Conservation (phyloP, 1,284 basidiomycete species). For the Trametes polyzona region DNA sequence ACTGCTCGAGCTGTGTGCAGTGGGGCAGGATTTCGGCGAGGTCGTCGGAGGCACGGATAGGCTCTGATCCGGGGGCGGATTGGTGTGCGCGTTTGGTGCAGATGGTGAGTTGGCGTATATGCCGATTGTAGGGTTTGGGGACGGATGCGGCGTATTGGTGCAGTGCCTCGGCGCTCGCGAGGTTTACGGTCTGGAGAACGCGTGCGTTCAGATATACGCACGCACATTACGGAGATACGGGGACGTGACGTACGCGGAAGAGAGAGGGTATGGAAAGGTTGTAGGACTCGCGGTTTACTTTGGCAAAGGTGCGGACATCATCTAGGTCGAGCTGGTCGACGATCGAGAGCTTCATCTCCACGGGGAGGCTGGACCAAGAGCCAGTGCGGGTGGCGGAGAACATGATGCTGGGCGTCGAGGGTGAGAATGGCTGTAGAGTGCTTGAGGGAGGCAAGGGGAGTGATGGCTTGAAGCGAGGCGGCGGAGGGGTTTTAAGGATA, state of each 20-base stretch:
- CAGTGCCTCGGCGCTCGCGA: constrained; percentile 50
- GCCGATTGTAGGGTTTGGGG: constrained; percentile 53
- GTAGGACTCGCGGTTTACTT: constrained; percentile 51
- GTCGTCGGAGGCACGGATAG: constrained; percentile 43
- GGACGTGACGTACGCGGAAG: constrained; percentile 53
- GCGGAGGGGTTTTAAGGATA: constrained; percentile 7
- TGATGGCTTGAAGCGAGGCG: constrained; percentile 7
- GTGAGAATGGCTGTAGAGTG: constrained; percentile 2
- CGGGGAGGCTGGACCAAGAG: constrained; percentile 60
- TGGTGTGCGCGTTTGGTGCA: constrained; percentile 43
- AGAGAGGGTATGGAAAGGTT: constrained; percentile 57
- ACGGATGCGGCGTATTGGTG: constrained; percentile 58
- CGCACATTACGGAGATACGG: not conserved
- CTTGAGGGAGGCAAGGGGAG: constrained; percentile 7
- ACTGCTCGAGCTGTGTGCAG: constrained; percentile 51
- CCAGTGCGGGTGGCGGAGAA: constrained; percentile 6
- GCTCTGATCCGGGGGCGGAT: constrained; percentile 11
- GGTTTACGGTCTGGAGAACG: constrained; percentile 45
- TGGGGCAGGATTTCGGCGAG: constrained; percentile 53
- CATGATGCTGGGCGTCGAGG: constrained; percentile 8
- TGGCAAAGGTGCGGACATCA: constrained; percentile 47
- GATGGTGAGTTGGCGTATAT: constrained; percentile 60
- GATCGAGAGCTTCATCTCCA: constrained; percentile 66
- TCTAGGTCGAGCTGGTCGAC: constrained; percentile 50
- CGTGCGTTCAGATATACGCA: constrained; percentile 4